phyloP scores from a whole-genome alignment of 78 protist species.

The Thecamonas trahens region DNA sequence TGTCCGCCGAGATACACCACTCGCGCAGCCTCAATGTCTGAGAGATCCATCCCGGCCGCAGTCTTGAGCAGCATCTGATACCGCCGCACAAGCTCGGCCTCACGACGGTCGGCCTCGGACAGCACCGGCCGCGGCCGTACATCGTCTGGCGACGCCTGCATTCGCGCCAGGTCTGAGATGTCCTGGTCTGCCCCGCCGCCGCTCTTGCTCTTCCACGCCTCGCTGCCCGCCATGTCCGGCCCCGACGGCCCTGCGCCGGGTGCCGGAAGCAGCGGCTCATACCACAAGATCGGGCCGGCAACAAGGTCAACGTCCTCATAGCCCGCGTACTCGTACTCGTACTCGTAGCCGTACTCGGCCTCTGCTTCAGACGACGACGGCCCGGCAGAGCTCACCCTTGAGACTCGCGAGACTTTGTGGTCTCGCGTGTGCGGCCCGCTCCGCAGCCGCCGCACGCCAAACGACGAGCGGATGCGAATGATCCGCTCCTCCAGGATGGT shows the following conservation, averaged over 20 bases:
- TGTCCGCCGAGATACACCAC: background rate
- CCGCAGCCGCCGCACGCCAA: no score
- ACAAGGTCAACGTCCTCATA: background rate
- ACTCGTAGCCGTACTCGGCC: background rate
- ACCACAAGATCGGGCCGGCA: no score
- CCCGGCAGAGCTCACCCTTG: background rate
- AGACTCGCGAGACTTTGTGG: background rate
- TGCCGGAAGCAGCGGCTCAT: no score
- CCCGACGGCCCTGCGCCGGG: no score
- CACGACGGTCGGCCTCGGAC: background rate
- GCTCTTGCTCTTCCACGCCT: no score
- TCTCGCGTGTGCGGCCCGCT: no score
- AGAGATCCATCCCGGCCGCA: background rate
- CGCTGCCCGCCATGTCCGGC: no score
- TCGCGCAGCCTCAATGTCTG: background rate
- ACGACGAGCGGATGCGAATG: conserved; percentile 4
- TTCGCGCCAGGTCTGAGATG: no score
- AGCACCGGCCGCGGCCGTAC: no score
- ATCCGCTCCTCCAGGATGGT: conserved; percentile 7
- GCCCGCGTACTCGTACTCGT: background rate
- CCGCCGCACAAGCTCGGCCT: background rate
- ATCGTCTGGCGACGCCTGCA: no score
- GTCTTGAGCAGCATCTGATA: background rate
- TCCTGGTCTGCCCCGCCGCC: no score
- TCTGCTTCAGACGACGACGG: background rate